These are phyloP conservation scores for Paramecium tetraurelia DNA, from an alignment of 73 alveolate genomes.

Conservation along the genomic window DNA sequence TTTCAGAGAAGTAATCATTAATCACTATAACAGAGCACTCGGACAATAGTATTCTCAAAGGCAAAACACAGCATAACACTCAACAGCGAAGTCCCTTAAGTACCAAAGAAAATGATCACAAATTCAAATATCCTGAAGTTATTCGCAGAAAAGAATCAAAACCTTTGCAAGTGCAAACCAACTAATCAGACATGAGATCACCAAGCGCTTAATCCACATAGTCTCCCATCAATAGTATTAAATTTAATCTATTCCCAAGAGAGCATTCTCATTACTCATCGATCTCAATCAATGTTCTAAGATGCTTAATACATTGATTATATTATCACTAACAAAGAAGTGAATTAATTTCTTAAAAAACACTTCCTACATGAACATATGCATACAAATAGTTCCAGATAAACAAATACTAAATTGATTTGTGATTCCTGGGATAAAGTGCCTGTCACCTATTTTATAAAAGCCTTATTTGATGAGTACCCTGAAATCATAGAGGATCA, in stretches of 20 bases:
- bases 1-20: not conserved
- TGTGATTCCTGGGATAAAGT: constrained; percentile 42
- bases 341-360: not conserved
- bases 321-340: constrained; percentile 33
- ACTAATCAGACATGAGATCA: not conserved
- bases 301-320: constrained; percentile 34
- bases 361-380: constrained; percentile 27
- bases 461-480: constrained; percentile 2
- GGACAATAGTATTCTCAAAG: not conserved
- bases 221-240: constrained; percentile 26
- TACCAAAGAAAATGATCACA: not conserved
- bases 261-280: constrained; percentile 13
- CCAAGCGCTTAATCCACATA: constrained; percentile 21
- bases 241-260: not conserved
- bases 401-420: constrained; percentile 8
- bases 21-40: not conserved
- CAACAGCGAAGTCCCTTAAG: not conserved
- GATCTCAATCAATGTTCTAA: constrained; percentile 45
- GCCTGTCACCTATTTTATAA: constrained; percentile 19
- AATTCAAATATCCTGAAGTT: constrained; percentile 38
- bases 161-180: constrained; percentile 6
- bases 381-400: not conserved
- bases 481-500: constrained; percentile 52
- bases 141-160: constrained; percentile 21
- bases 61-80: not conserved